Percentiles rank a stretch among this genome's conserved stretches.
phyloP scores from a whole-genome alignment of 257 asterid genomes.

The Nicotiana paniculata region DNA sequence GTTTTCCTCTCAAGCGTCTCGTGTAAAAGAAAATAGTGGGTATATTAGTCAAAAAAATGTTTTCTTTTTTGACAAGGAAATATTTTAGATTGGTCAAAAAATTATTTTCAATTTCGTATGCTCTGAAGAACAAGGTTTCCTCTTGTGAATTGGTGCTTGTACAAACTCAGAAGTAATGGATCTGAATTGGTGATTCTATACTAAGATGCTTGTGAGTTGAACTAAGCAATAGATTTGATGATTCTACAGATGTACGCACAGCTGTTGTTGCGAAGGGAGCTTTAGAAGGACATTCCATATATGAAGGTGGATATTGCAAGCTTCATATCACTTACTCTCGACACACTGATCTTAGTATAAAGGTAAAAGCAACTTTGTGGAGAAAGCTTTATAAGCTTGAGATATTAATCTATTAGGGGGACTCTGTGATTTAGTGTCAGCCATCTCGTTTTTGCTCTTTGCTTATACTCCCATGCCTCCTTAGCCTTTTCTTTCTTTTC shows the following conservation, averaged over 20 bases:
- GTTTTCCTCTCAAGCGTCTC: neutral
- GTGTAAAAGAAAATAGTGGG: neutral
- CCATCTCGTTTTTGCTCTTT: neutral
- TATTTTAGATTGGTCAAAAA: neutral
- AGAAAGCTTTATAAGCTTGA: neutral
- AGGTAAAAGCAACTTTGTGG: conserved; percentile 31
- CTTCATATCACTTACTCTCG: conserved; percentile 94
- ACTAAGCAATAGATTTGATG: neutral
- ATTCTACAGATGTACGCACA: conserved; percentile 76
- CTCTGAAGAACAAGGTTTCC: neutral
- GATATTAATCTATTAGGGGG: neutral
- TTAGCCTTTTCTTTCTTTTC: neutral
- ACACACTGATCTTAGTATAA: conserved; percentile 95
- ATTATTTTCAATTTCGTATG: neutral
- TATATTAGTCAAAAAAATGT: neutral
- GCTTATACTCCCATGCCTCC: neutral
- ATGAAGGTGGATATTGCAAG: conserved; percentile 98
- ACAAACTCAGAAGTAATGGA: neutral
- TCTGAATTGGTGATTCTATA: neutral
- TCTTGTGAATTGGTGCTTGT: conserved; percentile 8
- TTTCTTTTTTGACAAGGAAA: neutral
- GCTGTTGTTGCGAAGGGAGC: conserved; percentile 96
- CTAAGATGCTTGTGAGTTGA: neutral
- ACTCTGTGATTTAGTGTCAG: neutral
- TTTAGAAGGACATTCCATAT: conserved; percentile 97